phyloP scores from a whole-genome alignment of 805 yeast genomes.

The Candida chilensis region DNA sequence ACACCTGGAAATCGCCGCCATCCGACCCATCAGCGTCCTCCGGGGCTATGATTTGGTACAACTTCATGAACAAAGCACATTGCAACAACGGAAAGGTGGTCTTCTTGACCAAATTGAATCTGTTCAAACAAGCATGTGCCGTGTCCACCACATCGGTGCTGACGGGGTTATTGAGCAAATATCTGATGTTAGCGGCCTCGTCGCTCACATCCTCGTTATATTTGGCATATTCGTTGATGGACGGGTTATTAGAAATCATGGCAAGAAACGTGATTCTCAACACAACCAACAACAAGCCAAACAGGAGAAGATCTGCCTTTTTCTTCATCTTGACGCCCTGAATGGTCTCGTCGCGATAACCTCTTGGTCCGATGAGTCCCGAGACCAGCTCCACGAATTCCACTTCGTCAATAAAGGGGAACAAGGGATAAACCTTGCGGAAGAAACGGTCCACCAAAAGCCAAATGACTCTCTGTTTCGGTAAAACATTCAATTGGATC shows the following conservation, averaged over 20 bases:
- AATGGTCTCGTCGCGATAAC: slow-evolving; percentile 12
- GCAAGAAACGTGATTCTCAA: slow-evolving; percentile 24
- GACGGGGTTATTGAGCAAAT: slow-evolving; percentile 17
- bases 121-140: slow-evolving; percentile 24
- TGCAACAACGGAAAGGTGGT: slow-evolving; percentile 45
- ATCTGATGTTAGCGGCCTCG: slow-evolving; percentile 13
- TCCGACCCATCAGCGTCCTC: slow-evolving; percentile 51
- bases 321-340: slow-evolving; percentile 15
- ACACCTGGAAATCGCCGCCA: slow-evolving; percentile 49
- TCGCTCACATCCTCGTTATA: slow-evolving; percentile 14
- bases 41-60: slow-evolving; percentile 39
- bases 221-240: slow-evolving; percentile 16
- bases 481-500: slow-evolving; percentile 30
- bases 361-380: slow-evolving; percentile 42
- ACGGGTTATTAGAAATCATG: slow-evolving; percentile 21
- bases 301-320: slow-evolving; percentile 19
- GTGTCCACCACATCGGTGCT: slow-evolving; percentile 17
- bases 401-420: slow-evolving; percentile 60
- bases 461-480: slow-evolving; percentile 47
- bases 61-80: slow-evolving; percentile 40
- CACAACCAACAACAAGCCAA: slow-evolving; percentile 22
- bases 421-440: slow-evolving; percentile 47
- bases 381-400: slow-evolving; percentile 32
- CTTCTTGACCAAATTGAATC: slow-evolving; percentile 20
- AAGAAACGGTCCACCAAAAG: slow-evolving; percentile 50